Percentiles rank a stretch among this genome's conserved stretches.
Conservation (phyloP, 139 green algal species). For the Chlamydomonas incerta region DNA sequence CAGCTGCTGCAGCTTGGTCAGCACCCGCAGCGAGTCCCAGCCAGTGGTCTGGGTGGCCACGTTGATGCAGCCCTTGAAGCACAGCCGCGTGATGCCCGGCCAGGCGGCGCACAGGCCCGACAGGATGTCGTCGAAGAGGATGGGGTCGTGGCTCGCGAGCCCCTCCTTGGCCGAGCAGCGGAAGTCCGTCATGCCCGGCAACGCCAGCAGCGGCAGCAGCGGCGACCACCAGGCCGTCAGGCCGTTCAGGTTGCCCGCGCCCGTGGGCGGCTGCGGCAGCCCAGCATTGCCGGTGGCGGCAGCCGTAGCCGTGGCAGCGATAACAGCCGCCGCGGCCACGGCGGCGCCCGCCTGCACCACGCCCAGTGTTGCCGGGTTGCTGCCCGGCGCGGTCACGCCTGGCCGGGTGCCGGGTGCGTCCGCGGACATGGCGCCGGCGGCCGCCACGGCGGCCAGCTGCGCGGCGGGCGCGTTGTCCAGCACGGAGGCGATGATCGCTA, state of each 20-base stretch:
- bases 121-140: constrained; percentile 45
- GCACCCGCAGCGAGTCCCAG: constrained; percentile 14
- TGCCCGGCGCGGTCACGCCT: too few relatives aligned
- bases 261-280: constrained; percentile 7
- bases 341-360: not conserved
- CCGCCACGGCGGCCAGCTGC: not conserved
- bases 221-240: constrained; percentile 39
- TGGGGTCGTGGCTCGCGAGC: constrained; percentile 15
- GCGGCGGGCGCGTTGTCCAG: constrained; percentile 29
- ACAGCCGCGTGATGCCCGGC: constrained; percentile 36
- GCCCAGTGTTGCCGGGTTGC: not conserved
- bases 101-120: constrained; percentile 25
- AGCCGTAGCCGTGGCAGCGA: not conserved
- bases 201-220: constrained; percentile 39
- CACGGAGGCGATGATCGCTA: constrained; percentile 25
- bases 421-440: not conserved
- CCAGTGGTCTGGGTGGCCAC: constrained; percentile 4
- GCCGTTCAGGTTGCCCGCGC: not conserved
- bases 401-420: too few relatives aligned
- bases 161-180: constrained; percentile 43
- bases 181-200: constrained; percentile 41
- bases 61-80: constrained; percentile 41
- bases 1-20: constrained; percentile 43
- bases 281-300: not conserved
- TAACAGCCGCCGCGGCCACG: not conserved